These are phyloP conservation scores for Prototheca cutis DNA, from an alignment of 163 green algal genomes.

Conservation along the genomic window DNA sequence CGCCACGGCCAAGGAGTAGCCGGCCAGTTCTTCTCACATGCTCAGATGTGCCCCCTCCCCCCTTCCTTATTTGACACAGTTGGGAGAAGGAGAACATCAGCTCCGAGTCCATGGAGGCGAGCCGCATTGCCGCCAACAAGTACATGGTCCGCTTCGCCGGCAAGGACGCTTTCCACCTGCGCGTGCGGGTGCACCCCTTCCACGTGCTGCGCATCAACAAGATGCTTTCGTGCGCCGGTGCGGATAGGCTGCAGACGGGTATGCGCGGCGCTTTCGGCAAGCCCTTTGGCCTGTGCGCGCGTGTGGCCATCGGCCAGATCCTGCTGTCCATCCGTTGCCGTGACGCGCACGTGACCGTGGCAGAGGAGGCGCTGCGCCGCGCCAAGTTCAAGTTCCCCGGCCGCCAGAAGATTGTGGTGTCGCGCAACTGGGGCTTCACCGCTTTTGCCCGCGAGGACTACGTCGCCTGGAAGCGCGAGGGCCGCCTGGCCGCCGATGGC, in stretches of 20 bases:
- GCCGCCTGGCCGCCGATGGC: constrained; percentile 75
- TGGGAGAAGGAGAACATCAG: constrained; percentile 99
- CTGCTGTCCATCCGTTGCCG: constrained; percentile 82
- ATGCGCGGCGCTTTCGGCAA: constrained; percentile 99
- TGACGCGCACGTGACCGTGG: constrained; percentile 48
- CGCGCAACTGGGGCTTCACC: constrained; percentile 97
- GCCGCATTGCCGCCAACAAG: constrained; percentile 98
- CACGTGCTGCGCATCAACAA: constrained; percentile 99
- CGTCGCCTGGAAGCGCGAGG: constrained; percentile 81
- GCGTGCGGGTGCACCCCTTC: constrained; percentile 95
- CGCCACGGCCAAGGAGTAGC: too few relatives aligned
- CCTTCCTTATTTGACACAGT: too few relatives aligned
- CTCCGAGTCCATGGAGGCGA: constrained; percentile 93
- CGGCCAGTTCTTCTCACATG: too few relatives aligned
- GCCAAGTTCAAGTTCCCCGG: constrained; percentile 99
- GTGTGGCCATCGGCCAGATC: constrained; percentile 93
- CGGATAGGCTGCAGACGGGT: constrained; percentile 92
- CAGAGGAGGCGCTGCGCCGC: constrained; percentile 86
- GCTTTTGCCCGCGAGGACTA: constrained; percentile 82
- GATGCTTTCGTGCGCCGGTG: constrained; percentile 98
- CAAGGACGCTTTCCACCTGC: constrained; percentile 97
- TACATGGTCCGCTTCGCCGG: constrained; percentile 97
- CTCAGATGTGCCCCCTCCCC: too few relatives aligned
- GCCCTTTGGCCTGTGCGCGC: constrained; percentile 78
- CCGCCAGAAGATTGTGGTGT: constrained; percentile 94